Evolutionary conservation across 2,329 filamentous ascomycete genomes (phyloP), one percentile per base, ranked within the genome.

Genomic region (Beauveria medogensis): DNA sequence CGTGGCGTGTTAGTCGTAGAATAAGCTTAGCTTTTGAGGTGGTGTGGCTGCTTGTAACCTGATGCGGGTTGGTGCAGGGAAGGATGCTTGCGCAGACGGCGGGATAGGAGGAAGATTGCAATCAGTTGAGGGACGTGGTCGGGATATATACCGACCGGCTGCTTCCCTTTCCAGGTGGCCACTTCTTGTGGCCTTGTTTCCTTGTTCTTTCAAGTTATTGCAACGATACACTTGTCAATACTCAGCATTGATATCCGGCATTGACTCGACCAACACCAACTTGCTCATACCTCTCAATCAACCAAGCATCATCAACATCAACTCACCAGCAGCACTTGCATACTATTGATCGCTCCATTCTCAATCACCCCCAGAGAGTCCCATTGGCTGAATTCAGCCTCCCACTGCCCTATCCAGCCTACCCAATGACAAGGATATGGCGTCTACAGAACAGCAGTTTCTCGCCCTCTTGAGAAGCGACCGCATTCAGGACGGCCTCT

Each of bases 381-480:
- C 48, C 59, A 44, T 37, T 14, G 54, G 50, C 56, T 47, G 34
- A 46, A 40, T 14, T 28, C 34, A 60, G 43, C n/a, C 40, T 51
- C 22, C 16, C 44, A 26, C 22, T 30, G 22, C 8, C 24, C 54
- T 48, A 44, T 22, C 4, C 40, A 52, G n/a, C 50, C 57, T 40
- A n/a, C 40, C 75, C 77, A 76, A 83, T 82, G 80, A 76, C 69
- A 76, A 68, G 73, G 74, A 67, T 72, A 84, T 83, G 82, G 78
- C 80, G 68, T 73, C 76, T 67, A 73, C 72, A 69, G 74, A 78
- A 68, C 76, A 78, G 48, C 68, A 70, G 43, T 82, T 85, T 72
- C 78, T 83, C 75, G 73, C 78, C 75, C 75, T 85, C 70, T 80
- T 83, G 77, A 78, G 81, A 71, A 75, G 78, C 65, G 76, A 80